Evolutionary conservation across 2,329 filamentous ascomycete species (phyloP).

Genomic region (Cytospora leucostoma): DNA sequence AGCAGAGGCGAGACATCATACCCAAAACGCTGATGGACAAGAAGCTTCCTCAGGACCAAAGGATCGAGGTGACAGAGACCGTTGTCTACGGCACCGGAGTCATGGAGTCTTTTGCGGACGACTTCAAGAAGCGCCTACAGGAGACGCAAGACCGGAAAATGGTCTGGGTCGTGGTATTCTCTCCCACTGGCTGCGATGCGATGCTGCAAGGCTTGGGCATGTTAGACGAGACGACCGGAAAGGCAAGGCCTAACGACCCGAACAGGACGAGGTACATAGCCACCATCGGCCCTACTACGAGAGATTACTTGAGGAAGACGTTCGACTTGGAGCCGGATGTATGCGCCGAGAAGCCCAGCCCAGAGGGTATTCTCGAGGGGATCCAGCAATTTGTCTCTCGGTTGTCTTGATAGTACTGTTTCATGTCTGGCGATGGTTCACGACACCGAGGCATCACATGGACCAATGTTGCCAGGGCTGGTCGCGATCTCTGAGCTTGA

Average conservation of each 20-base stretch:
- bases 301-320: constrained; percentile 65
- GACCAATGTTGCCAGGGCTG: not conserved
- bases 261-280: constrained; percentile 64
- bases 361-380: constrained; percentile 72
- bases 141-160: constrained; percentile 42
- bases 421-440: not conserved
- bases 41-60: constrained; percentile 47
- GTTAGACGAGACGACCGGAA: constrained; percentile 50
- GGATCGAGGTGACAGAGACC: constrained; percentile 73
- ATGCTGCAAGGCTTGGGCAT: constrained; percentile 58
- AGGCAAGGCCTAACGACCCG: constrained; percentile 34
- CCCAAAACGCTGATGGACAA: constrained; percentile 72
- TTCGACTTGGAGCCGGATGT: constrained; percentile 73
- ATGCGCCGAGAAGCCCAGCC: constrained; percentile 80
- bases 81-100: constrained; percentile 86
- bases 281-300: constrained; percentile 92
- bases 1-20: constrained; percentile 87
- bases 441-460: not conserved
- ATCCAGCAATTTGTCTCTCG: constrained; percentile 53
- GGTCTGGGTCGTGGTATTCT: constrained; percentile 78
- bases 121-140: constrained; percentile 59
- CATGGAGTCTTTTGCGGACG: constrained; percentile 72
- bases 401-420: not conserved
- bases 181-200: constrained; percentile 64
- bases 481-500: not conserved